Percentiles rank a stretch among this genome's conserved stretches.
phyloP scores from a whole-genome alignment of 495 filamentous ascomycete genomes.

The Ascobolus immersus region DNA sequence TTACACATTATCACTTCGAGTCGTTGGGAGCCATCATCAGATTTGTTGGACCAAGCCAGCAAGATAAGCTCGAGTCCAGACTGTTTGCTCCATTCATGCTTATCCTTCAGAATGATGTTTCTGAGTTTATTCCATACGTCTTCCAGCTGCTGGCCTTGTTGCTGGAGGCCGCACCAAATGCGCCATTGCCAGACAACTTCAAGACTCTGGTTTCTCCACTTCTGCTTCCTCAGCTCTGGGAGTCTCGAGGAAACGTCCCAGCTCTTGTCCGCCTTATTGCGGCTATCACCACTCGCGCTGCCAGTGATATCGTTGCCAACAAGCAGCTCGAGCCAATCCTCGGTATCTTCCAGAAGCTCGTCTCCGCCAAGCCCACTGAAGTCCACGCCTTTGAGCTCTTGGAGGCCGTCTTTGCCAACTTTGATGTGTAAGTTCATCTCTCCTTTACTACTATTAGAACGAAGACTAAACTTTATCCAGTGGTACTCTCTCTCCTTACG shows the following conservation, averaged over 20 bases:
- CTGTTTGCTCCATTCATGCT: slow-evolving; percentile 53
- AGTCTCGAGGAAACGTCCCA: slow-evolving; percentile 73
- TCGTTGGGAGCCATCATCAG: slow-evolving; percentile 79
- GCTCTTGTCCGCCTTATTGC: slow-evolving; percentile 65
- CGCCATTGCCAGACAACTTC: slow-evolving; percentile 47
- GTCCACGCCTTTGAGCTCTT: slow-evolving; percentile 67
- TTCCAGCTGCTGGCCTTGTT: slow-evolving; percentile 86
- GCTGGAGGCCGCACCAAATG: slow-evolving; percentile 55
- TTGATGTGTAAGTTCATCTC: slow-evolving; percentile 33
- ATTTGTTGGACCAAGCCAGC: slow-evolving; percentile 40
- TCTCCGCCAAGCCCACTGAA: slow-evolving; percentile 48
- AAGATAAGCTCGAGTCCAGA: slow-evolving; percentile 44
- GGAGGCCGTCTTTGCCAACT: slow-evolving; percentile 45
- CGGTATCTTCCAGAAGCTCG: slow-evolving; percentile 74
- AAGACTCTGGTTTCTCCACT: slow-evolving; percentile 47
- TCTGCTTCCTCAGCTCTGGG: slow-evolving; percentile 57
- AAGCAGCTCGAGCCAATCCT: slow-evolving; percentile 60
- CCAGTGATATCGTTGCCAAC: slow-evolving; percentile 40
- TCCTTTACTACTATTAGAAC: background rate
- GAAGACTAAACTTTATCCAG: slow-evolving; percentile 21
- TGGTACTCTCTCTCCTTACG: slow-evolving; percentile 44
- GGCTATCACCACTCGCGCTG: slow-evolving; percentile 53
- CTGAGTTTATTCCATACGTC: slow-evolving; percentile 87
- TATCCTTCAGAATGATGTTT: slow-evolving; percentile 54
- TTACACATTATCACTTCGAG: slow-evolving; percentile 97